phyloP scores from a whole-genome alignment of 495 filamentous ascomycete species.

The Cryomyces minteri region DNA sequence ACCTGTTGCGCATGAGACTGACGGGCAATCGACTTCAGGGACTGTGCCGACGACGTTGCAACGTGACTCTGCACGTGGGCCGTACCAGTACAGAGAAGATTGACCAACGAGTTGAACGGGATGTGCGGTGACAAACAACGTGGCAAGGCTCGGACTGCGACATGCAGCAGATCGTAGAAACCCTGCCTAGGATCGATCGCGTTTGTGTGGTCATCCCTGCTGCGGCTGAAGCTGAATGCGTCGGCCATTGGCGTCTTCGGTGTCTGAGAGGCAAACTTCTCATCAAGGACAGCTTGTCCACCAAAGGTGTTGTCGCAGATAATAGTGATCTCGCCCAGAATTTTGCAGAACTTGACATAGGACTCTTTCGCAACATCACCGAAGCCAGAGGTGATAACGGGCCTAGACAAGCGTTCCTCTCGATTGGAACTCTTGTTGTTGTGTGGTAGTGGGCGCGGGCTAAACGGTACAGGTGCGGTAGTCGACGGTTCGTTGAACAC shows the following conservation, averaged over 20 bases:
- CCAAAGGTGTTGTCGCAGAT: slow-evolving; percentile 94
- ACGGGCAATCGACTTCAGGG: slow-evolving; percentile 83
- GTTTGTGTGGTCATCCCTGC: slow-evolving; percentile 59
- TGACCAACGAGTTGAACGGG: slow-evolving; percentile 85
- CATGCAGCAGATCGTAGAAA: slow-evolving; percentile 88
- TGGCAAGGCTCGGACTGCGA: slow-evolving; percentile 86
- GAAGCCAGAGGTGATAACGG: slow-evolving; percentile 55
- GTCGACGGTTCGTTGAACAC: slow-evolving; percentile 9
- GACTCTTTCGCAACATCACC: slow-evolving; percentile 62
- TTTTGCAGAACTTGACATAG: slow-evolving; percentile 81
- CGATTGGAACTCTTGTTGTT: slow-evolving; percentile 15
- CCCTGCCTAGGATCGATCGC: slow-evolving; percentile 75
- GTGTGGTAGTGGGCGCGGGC: slow-evolving; percentile 18
- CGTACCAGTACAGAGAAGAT: slow-evolving; percentile 88
- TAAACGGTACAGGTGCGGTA: slow-evolving; percentile 8
- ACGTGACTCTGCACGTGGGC: slow-evolving; percentile 90
- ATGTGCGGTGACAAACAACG: slow-evolving; percentile 82
- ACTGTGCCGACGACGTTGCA: slow-evolving; percentile 77
- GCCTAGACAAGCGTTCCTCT: slow-evolving; percentile 47
- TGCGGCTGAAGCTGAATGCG: slow-evolving; percentile 67
- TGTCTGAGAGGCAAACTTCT: slow-evolving; percentile 71
- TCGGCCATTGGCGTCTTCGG: slow-evolving; percentile 90
- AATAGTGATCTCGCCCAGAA: slow-evolving; percentile 85
- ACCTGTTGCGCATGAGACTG: slow-evolving; percentile 91
- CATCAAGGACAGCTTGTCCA: slow-evolving; percentile 84